Evolutionary conservation across 2,329 filamentous ascomycete species (phyloP).

Genomic region (Calonectria hongkongensis): DNA sequence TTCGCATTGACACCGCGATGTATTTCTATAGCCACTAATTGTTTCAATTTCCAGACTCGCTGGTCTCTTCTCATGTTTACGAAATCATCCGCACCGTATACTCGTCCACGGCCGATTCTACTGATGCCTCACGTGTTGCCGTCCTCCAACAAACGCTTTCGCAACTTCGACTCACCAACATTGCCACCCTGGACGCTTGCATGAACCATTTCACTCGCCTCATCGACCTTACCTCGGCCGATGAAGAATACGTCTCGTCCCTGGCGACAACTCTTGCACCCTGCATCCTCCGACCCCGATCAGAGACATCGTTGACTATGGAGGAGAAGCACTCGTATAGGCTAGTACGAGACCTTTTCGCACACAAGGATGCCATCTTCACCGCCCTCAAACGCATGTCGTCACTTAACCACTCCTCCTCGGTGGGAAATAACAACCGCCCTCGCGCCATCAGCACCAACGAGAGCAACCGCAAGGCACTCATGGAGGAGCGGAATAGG

Average conservation of each 20-base stretch:
- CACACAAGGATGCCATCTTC: slow-evolving; percentile 96
- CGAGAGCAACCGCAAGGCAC: slow-evolving; percentile 93
- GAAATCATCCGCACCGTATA: slow-evolving; percentile 99
- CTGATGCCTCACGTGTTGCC: slow-evolving; percentile 87
- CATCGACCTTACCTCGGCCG: slow-evolving; percentile 96
- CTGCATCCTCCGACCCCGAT: slow-evolving; percentile 90
- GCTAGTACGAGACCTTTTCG: slow-evolving; percentile 92
- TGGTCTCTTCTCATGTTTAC: slow-evolving; percentile 98
- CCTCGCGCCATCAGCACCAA: slow-evolving; percentile 94
- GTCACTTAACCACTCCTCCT: slow-evolving; percentile 79
- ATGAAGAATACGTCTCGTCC: slow-evolving; percentile 86
- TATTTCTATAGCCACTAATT: slow-evolving; percentile 53
- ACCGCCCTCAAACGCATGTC: slow-evolving; percentile 95
- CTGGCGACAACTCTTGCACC: slow-evolving; percentile 86
- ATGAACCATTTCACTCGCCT: slow-evolving; percentile 98
- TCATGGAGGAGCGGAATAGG: slow-evolving; percentile 94
- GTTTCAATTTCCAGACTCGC: slow-evolving; percentile 79
- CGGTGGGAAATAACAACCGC: slow-evolving; percentile 71
- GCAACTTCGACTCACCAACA: slow-evolving; percentile 95
- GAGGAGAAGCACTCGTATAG: slow-evolving; percentile 96
- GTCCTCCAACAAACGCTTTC: slow-evolving; percentile 97
- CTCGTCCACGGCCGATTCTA: slow-evolving; percentile 85
- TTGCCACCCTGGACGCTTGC: slow-evolving; percentile 97
- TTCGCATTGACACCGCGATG: not conserved
- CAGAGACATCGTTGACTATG: slow-evolving; percentile 93